These are phyloP conservation scores for Epichloe amarillans DNA, from an alignment of 2,329 filamentous ascomycete genomes.

Conservation along the genomic window DNA sequence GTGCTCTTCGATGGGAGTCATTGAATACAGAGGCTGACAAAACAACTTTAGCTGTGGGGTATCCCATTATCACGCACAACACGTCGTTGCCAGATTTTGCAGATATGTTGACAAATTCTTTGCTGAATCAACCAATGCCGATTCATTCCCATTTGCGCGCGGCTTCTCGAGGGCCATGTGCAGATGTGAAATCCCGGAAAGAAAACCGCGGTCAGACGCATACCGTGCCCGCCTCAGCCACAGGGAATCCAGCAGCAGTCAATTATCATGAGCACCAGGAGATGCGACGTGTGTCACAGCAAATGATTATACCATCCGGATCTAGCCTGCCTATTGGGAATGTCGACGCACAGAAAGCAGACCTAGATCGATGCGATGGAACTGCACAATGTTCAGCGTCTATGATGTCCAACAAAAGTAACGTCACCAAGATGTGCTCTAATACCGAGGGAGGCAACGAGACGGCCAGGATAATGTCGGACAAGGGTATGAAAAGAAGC, in stretches of 20 bases:
- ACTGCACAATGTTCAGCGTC: background rate
- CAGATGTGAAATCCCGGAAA: conserved; percentile 31
- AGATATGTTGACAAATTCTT: conserved; percentile 30
- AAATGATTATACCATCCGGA: conserved; percentile 18
- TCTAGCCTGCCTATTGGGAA: conserved; percentile 8
- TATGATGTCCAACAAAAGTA: background rate
- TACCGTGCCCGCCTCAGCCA: conserved; percentile 6
- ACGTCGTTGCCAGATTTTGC: conserved; percentile 21
- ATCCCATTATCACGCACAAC: conserved; percentile 10
- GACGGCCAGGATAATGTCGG: conserved; percentile 5
- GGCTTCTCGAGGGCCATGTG: conserved; percentile 17
- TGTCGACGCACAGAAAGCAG: background rate
- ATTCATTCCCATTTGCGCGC: conserved; percentile 20
- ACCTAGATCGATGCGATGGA: background rate
- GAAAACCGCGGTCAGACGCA: conserved; percentile 22
- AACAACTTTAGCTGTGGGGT: conserved; percentile 6
- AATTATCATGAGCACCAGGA: conserved; percentile 16
- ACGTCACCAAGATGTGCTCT: background rate
- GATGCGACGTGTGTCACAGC: conserved; percentile 28
- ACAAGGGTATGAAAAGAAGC: conserved; percentile 30
- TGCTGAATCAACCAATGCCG: conserved; percentile 34
- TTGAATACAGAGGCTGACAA: background rate
- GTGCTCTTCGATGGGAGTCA: background rate
- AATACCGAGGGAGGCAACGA: background rate
- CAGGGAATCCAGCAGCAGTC: conserved; percentile 8